These are phyloP conservation scores for Yamadazyma dendronema DNA, from an alignment of 1,139 yeast species.

Conservation along the genomic window DNA sequence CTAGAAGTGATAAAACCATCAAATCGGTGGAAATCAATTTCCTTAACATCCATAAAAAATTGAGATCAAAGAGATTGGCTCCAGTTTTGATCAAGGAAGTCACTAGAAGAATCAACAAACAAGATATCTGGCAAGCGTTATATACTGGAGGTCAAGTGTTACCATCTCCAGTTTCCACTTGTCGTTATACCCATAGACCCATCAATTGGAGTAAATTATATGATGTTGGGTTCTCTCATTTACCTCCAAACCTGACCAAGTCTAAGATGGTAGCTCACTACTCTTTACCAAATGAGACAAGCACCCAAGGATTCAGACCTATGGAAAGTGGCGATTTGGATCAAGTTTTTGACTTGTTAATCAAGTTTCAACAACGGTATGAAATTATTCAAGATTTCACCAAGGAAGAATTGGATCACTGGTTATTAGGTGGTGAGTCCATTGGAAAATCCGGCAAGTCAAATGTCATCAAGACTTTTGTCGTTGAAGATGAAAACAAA, in stretches of 20 bases:
- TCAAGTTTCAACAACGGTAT: constrained; percentile 62
- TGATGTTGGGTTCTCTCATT: constrained; percentile 84
- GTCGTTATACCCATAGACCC: constrained; percentile 93
- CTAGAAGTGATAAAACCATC: constrained; percentile 46
- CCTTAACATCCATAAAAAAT: constrained; percentile 88
- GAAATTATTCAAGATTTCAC: constrained; percentile 71
- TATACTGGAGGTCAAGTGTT: constrained; percentile 90
- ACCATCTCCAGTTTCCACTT: constrained; percentile 89
- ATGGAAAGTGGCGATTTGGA: constrained; percentile 63
- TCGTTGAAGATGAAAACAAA: constrained; percentile 72
- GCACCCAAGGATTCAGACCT: constrained; percentile 61
- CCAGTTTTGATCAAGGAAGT: constrained; percentile 93
- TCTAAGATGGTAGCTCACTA: constrained; percentile 81
- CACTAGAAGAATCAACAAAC: constrained; percentile 84
- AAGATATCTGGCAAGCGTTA: constrained; percentile 91
- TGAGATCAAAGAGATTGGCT: constrained; percentile 89
- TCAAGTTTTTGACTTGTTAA: constrained; percentile 58
- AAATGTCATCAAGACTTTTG: constrained; percentile 73
- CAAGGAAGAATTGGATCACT: constrained; percentile 74
- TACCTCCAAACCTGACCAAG: constrained; percentile 75
- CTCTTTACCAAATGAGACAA: constrained; percentile 62
- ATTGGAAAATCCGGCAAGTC: constrained; percentile 19
- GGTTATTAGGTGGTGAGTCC: constrained; percentile 61
- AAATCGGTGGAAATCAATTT: constrained; percentile 89
- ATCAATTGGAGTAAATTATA: constrained; percentile 86